Percentiles rank a stretch among this genome's conserved stretches.
These are phyloP conservation scores for Saccharomycopsis sp. DNA, from an alignment of 805 yeast species.

Conservation along the genomic window DNA sequence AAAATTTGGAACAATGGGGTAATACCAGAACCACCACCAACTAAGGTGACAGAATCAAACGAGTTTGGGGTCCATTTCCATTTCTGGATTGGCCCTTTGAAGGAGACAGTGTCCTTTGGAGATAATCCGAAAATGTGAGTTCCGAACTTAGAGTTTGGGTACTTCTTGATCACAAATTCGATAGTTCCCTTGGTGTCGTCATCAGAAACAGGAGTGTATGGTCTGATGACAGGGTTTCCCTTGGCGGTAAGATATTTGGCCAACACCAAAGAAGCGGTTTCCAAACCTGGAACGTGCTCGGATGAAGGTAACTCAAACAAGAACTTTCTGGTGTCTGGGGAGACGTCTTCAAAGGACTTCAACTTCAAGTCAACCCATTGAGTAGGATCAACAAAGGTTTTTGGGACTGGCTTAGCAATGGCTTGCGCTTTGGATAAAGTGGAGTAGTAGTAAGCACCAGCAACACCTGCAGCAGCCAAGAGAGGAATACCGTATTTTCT, in stretches of 20 bases:
- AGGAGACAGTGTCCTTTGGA: constrained; percentile 73
- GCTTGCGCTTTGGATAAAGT: constrained; percentile 26
- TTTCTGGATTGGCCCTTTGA: constrained; percentile 91
- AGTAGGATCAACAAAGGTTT: constrained; percentile 54
- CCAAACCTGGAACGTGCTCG: constrained; percentile 69
- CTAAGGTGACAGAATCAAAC: constrained; percentile 68
- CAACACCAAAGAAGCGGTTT: constrained; percentile 71
- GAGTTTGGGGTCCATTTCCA: constrained; percentile 88
- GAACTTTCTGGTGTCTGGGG: constrained; percentile 61
- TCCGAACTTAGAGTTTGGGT: constrained; percentile 80
- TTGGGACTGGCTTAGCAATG: constrained; percentile 24
- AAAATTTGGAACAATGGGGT: constrained; percentile 90
- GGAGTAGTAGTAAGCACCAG: constrained; percentile 22
- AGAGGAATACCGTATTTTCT: constrained; percentile 12
- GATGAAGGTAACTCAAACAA: constrained; percentile 61
- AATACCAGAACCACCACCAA: constrained; percentile 97
- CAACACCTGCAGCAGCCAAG: constrained; percentile 20
- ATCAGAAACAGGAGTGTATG: constrained; percentile 82
- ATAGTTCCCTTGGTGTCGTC: constrained; percentile 63
- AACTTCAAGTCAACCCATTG: constrained; percentile 64
- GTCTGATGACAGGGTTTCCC: constrained; percentile 83
- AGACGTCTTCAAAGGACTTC: constrained; percentile 41
- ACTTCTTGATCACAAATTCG: constrained; percentile 76
- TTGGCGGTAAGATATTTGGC: constrained; percentile 77
- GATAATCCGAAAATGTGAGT: constrained; percentile 64